Base-by-base conservation (phyloP, 345 rosid genomes). In the Salix koriyanagi region DNA sequence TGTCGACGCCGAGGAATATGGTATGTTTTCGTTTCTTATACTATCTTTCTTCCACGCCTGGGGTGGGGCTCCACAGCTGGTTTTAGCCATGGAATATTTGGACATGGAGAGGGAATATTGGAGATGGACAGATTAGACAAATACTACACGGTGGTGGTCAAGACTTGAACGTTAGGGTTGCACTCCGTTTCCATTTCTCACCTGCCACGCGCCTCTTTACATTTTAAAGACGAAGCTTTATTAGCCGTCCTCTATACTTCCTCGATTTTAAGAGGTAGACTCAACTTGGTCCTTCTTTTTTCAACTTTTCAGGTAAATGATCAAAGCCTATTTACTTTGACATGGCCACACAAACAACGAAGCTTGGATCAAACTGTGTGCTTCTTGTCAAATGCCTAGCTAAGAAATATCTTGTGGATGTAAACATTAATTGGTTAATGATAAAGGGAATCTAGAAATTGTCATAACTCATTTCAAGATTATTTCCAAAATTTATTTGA, bases 1-100 rank as follows among this genome's bases (percentile, higher is more conserved):
- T 85, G 85, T 88, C 79, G 91, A 89, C 89, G 91, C 97, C 97
- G 93, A 83, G 89, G 90, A 86, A 86, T 84, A 74, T 75, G 90
- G 85, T 60, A n/a, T 30, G 26, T n/a, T 48, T 79, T 67, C 12
- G 64, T 30, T 66, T 44, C 58, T 4, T 67, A 13, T 42, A 21
- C n/a, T 36, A 30, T 39, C 21, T 60, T 19, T 67, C 32, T 69
- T 70, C 30, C 83, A 77, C 75, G 71, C 65, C 56, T 23, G 69
- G 71, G 80, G 81, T 81, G 92, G 88, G 88, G 85, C 87, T 90
- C 84, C 81, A 84, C 86, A 79, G 79, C 52, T 73, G 67, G 79
- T 73, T 76, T 76, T 74, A 23, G 25, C 34, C 58, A 19, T 64
- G 81, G 89, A 86, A 86, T 85, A 85, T 77, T 79, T 82, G 73